A percentile compares a stretch with the other conserved stretches of the same genome.
These are phyloP conservation scores for Globisporangium nodosum DNA, from an alignment of 352 stramenopile species.

Conservation along the genomic window DNA sequence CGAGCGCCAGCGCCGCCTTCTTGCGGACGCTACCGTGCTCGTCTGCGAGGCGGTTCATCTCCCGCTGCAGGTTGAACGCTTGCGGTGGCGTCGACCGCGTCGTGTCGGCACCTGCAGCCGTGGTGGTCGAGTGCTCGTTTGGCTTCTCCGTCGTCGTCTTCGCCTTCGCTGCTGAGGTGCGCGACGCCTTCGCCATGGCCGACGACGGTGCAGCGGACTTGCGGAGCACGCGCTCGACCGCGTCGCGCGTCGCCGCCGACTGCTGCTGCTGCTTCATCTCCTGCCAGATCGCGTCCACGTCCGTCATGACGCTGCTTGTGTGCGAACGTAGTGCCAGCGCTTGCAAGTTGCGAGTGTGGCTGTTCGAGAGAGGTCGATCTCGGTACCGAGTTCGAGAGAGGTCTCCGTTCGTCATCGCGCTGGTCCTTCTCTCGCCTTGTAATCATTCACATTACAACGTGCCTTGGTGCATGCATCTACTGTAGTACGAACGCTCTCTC, in stretches of 20 bases:
- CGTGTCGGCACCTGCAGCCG: not conserved
- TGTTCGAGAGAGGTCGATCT: no score
- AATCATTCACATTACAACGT: no score
- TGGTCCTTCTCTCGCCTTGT: no score
- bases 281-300: slow-evolving; percentile 41
- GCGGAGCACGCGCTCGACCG: slow-evolving; percentile 27
- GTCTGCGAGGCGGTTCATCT: slow-evolving; percentile 58
- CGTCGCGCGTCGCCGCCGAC: slow-evolving; percentile 17
- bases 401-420: no score
- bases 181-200: not conserved
- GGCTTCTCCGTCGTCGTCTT: not conserved
- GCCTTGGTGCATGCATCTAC: not conserved
- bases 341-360: no score
- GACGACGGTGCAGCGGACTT: slow-evolving; percentile 28
- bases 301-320: slow-evolving; percentile 6
- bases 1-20: slow-evolving; percentile 45
- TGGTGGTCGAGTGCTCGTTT: not conserved
- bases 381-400: no score
- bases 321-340: no score
- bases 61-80: slow-evolving; percentile 34
- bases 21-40: slow-evolving; percentile 49
- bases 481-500: not conserved
- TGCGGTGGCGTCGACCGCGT: not conserved
- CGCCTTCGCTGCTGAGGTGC: not conserved
- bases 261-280: slow-evolving; percentile 37